Conservation (phyloP, 2,329 filamentous ascomycete genomes). For the Nigrospora sphaerica region DNA sequence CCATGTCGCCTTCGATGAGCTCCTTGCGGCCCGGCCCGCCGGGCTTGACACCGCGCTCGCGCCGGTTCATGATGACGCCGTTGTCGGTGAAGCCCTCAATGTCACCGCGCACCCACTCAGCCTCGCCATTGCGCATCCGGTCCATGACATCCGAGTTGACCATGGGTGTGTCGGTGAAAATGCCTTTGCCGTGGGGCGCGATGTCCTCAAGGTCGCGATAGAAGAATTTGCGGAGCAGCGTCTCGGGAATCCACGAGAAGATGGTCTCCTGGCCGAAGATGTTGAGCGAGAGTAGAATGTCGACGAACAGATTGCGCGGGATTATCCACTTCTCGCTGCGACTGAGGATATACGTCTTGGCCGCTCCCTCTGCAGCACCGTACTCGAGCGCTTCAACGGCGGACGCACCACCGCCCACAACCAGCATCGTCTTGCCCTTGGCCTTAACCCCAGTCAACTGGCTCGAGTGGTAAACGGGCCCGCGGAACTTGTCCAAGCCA, state of each 20-base stretch:
- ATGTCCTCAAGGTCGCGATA: conserved; percentile 74
- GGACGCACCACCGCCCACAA: conserved; percentile 74
- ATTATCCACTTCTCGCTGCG: conserved; percentile 85
- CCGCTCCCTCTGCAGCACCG: conserved; percentile 58
- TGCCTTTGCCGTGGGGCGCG: conserved; percentile 59
- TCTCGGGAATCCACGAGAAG: conserved; percentile 72
- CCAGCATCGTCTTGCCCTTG: conserved; percentile 65
- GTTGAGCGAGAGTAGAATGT: conserved; percentile 68
- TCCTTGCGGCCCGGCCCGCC: conserved; percentile 64
- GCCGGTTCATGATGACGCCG: conserved; percentile 65
- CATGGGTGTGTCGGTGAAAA: conserved; percentile 85
- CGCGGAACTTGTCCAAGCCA: conserved; percentile 66
- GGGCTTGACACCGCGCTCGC: conserved; percentile 65
- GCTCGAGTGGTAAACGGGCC: conserved; percentile 68
- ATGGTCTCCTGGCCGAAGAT: conserved; percentile 71
- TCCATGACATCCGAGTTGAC: conserved; percentile 77
- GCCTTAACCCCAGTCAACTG: conserved; percentile 58
- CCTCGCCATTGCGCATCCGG: conserved; percentile 63
- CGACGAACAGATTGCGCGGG: conserved; percentile 68
- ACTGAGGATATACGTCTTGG: conserved; percentile 65
- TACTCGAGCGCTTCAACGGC: conserved; percentile 81
- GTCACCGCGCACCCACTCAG: conserved; percentile 76
- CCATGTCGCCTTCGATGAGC: conserved; percentile 64
- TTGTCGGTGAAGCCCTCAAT: conserved; percentile 57
- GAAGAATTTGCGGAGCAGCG: conserved; percentile 68